Base-by-base conservation (phyloP, 148 eudicot species). In the Talinum fruticosum region DNA sequence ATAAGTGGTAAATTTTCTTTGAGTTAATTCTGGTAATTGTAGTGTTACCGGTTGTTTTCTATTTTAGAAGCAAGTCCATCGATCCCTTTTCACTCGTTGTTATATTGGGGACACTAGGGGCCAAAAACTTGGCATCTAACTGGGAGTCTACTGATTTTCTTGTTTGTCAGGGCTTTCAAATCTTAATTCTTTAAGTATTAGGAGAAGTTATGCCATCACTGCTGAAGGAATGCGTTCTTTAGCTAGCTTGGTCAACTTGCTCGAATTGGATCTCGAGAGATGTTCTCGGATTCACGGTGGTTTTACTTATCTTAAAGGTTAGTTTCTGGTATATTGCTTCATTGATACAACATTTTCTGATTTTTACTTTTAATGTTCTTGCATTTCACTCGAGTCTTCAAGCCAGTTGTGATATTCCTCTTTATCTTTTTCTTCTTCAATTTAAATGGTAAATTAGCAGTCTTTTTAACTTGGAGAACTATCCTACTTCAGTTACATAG, bases 221-320 rank as follows among this genome's bases (percentile, higher is more conserved):
- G 91, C 89, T 64, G 86, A 89, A 84, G 93, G 92, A 69, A 81
- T 93, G 84, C 80, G 88, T 79, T 86, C 86, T 41, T 79, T 93
- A 36, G 82, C 96, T 72, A 83, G 86, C 71, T 85, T 93, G 77
- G 79, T 73, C 70, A 91, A 87, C 76, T 83, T 93, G 85, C 79
- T 83, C 41, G 91, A 91, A 79, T 86, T 93, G 85, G 97, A 93
- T 83, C 65, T 93, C 36, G 96, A 93, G 82, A 91, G 93, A 81
- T 93, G 97, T 78, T 79, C 92, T 28, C 87, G 83, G 37, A 86
- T 91, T 74, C 88, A 88, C 81, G 97, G 97, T 59, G 97, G 93
- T 47, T 88, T 93, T 84, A 86, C 83, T 86, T 89, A 93, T 84
- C 87, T 93, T 66, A 88, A 80, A 89, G 96, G 97, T 93, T 71